Evolutionary conservation across 805 yeast species (phyloP), one percentile per base, ranked within the genome.

Genomic region (Saccharomycopsis malanga): DNA sequence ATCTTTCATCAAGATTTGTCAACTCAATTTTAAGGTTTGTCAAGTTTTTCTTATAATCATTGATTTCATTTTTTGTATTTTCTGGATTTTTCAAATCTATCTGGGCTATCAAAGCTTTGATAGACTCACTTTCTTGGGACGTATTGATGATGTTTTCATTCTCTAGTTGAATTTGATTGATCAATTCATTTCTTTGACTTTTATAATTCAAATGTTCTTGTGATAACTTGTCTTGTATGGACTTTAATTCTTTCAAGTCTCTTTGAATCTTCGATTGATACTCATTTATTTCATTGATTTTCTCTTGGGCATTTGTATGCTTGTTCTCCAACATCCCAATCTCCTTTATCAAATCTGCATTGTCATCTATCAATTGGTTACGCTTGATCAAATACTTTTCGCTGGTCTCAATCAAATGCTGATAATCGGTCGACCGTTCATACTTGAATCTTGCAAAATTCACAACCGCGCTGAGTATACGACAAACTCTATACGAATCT

Each of bases 381-480:
- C 70, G 67, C 44, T 70, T 66, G 23, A 71, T 73, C 17, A 77
- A 62, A 42, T 74, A 64, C 9, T 67, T 58, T 44, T 80, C 83
- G 50, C 79, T 74, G 39, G 70, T 67, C 4, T 71, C 65, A 24
- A 82, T 76, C 22, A 83, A 66, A 22, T 74, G 75, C 52, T 81
- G 87, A 57, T 84, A 80, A 54, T 83, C 88, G 21, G 69, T 72
- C 60, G 81, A 74, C 50, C 84, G 79, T 54, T 81, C 87, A 56
- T 86, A 94, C 54, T 95, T 72, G 58, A 84, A 87, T 48, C 91
- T 67, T 1, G 94, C 94, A 69, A 77, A 88, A 60, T 88, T 88
- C 20, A 87, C 83, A 42, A 87, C 79, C 0, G 93, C 93, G 59
- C 95, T 86, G 23, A 87, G 62, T 18, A 87, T 70, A 40, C 91